Evolutionary conservation across 805 yeast species (phyloP), one percentile per base, ranked within the genome.

Genomic region (Yamadazyma ubonensis): DNA sequence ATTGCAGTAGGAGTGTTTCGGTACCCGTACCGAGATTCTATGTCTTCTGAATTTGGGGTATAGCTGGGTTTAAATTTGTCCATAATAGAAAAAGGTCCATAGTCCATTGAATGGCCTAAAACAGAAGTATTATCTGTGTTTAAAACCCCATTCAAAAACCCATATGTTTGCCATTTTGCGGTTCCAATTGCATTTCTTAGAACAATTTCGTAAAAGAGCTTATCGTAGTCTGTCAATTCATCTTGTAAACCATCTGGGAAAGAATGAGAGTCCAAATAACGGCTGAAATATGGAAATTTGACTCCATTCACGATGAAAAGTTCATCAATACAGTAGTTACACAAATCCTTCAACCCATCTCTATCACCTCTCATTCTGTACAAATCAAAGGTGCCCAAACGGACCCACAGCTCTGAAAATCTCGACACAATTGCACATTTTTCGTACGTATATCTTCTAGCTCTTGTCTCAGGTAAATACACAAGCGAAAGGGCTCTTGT

Each of bases 41-140:
- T 74, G 59, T 93, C 99, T 54, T 89, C 97, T 41, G 87, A 88
- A 56, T 93, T 91, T 2, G 98, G 91, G 0, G 97, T 86, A 55
- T 75, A 91, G 35, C 73, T 61, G 11, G 95, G 90, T 53, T 87
- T 81, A 56, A 83, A 91, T 33, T 75, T 77, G 55, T 90, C 96
- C 83, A 90, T 75, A 44, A 89, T 84, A 14, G 95, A 86, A 64
- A 86, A 93, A 0, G 99, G 98, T 2, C 98, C 99, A 60, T 83
- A 93, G 61, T 91, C 99, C 61, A 93, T 76, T 0, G 96, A 78
- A 8, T 89, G 66, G 0, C 99, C 99, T 31, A 83, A 54, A n/a
- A 91, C 72, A 0, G 96, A 86, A 1, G 96, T 87, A 56, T 91
- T 91, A 56, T 91, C 99, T 0, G 98, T 90, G 58, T 91, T 91